Evolutionary conservation across 108 stramenopile species (phyloP).

Genomic region (Stephanodiscus triporus): DNA sequence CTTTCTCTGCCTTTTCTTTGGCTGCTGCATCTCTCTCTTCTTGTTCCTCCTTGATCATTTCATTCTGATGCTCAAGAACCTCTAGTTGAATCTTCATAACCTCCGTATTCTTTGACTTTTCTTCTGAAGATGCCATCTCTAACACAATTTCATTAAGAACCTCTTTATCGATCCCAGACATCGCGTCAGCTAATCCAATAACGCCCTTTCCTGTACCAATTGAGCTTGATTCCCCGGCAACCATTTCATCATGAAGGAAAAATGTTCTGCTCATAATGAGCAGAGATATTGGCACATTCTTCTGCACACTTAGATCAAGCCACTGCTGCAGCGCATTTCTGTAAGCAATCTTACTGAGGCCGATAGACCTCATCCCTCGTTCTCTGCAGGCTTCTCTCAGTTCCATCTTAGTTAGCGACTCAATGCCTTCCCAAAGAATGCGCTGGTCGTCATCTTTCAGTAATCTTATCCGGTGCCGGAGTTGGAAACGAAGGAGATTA

Average conservation of each 20-base stretch:
- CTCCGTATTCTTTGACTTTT: constrained; percentile 69
- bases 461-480: constrained; percentile 85
- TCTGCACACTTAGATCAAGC: constrained; percentile 95
- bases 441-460: constrained; percentile 96
- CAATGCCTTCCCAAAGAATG: constrained; percentile 98
- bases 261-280: constrained; percentile 97
- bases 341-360: constrained; percentile 92
- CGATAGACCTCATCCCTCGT: constrained; percentile 97
- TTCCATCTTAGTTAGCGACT: constrained; percentile 96
- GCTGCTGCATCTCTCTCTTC: constrained; percentile 67
- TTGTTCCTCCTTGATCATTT: constrained; percentile 77
- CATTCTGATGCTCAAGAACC: constrained; percentile 80
- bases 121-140: constrained; percentile 88
- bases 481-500: constrained; percentile 91
- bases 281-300: constrained; percentile 94
- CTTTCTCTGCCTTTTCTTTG: constrained; percentile 47
- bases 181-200: constrained; percentile 88
- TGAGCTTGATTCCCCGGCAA: not conserved
- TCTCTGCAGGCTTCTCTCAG: constrained; percentile 95
- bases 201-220: constrained; percentile 46
- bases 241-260: constrained; percentile 83
- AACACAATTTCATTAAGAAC: constrained; percentile 96
- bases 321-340: constrained; percentile 88
- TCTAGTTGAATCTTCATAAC: constrained; percentile 84
- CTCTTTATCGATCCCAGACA: constrained; percentile 93